Percentiles rank a stretch among this genome's conserved stretches.
Conservation (phyloP, 768 basidiomycete genomes). For the Mrakia blollopis region DNA sequence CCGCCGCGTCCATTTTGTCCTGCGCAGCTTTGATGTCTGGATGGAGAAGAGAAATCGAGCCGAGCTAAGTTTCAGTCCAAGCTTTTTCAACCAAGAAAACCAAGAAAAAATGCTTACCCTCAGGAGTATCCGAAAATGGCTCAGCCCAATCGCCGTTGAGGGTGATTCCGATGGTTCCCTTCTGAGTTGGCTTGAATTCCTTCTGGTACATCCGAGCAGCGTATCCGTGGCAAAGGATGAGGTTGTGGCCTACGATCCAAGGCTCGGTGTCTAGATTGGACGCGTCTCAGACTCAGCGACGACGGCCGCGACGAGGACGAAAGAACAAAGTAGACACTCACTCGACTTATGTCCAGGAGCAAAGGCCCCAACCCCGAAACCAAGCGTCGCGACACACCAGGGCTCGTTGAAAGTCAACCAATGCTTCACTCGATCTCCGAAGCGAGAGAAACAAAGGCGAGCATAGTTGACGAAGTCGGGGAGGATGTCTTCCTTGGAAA, state of each 20-base stretch:
- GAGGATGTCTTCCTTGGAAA: slow-evolving; percentile 63
- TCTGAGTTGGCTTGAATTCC: slow-evolving; percentile 59
- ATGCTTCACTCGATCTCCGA: slow-evolving; percentile 70
- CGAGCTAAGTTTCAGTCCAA: slow-evolving; percentile 23
- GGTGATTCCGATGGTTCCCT: slow-evolving; percentile 71
- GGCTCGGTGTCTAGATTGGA: slow-evolving; percentile 35
- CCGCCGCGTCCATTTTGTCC: slow-evolving; percentile 57
- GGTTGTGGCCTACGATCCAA: slow-evolving; percentile 59
- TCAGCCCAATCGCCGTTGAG: slow-evolving; percentile 71
- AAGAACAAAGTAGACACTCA: slow-evolving; percentile 11
- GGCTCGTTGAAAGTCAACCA: slow-evolving; percentile 68
- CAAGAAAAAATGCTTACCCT: slow-evolving; percentile 37
- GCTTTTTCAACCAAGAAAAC: too few species aligned
- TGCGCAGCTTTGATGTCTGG: slow-evolving; percentile 65
- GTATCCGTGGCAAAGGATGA: slow-evolving; percentile 65
- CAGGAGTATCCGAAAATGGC: slow-evolving; percentile 63
- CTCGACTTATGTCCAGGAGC: slow-evolving; percentile 67
- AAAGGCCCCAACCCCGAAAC: slow-evolving; percentile 67
- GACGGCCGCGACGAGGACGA: slow-evolving; percentile 10
- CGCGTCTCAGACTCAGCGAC: neutral
- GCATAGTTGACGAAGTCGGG: slow-evolving; percentile 62
- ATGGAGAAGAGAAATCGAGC: neutral
- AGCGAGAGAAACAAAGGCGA: slow-evolving; percentile 61
- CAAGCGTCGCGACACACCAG: slow-evolving; percentile 61
- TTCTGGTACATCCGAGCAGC: slow-evolving; percentile 64